phyloP scores from a whole-genome alignment of 2,329 filamentous ascomycete species.

The Aureobasidium sp. region DNA sequence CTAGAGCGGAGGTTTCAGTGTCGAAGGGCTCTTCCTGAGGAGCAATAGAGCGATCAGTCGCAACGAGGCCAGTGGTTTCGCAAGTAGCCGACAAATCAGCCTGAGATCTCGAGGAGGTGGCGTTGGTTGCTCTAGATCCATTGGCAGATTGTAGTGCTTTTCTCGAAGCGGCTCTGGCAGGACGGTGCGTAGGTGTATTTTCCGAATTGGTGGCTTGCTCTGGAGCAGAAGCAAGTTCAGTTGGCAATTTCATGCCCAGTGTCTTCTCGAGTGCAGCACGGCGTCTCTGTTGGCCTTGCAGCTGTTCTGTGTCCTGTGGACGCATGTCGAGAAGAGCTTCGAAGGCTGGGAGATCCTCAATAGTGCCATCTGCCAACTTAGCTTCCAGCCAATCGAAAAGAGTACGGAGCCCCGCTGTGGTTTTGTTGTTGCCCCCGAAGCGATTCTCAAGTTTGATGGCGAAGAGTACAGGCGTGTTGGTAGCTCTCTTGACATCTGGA shows the following conservation, averaged over 20 bases:
- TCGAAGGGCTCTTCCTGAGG: neutral
- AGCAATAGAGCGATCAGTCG: neutral
- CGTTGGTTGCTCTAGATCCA: neutral
- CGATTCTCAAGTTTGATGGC: neutral
- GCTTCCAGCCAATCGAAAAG: neutral
- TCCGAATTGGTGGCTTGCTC: neutral
- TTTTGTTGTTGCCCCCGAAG: neutral
- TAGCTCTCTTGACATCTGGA: neutral
- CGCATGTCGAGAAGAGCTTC: neutral
- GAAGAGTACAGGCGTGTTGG: neutral
- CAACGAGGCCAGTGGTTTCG: neutral
- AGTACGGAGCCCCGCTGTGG: neutral
- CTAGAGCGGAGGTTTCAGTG: neutral
- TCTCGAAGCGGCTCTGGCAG: neutral
- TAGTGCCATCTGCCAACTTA: neutral
- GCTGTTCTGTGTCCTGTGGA: neutral
- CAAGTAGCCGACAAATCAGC: neutral
- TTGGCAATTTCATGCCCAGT: neutral
- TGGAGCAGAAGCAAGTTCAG: neutral
- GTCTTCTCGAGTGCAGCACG: neutral
- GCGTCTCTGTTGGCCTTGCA: neutral
- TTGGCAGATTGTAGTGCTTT: too few species aligned
- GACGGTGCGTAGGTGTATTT: neutral
- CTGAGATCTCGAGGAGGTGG: neutral
- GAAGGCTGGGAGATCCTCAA: neutral